Evolutionary conservation across 2,329 filamentous ascomycete species (phyloP), one percentile per base, ranked within the genome.

Genomic region (Bipolaris zeicola): DNA sequence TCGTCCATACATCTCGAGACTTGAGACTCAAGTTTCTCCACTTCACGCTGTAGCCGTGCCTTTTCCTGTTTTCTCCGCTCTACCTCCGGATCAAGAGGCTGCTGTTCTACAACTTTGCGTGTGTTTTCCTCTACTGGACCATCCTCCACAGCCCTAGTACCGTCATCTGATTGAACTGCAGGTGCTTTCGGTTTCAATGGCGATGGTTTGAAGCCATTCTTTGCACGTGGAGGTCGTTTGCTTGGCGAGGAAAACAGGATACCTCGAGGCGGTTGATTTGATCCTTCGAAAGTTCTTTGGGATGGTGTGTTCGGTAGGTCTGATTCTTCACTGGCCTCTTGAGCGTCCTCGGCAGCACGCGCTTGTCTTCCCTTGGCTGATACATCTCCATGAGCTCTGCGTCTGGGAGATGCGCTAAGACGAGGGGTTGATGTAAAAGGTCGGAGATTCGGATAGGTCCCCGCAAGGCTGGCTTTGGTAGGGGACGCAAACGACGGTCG

Each of bases 381-480:
- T 16, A 55, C 31, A 22, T 62, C 60, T 5, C 60, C 55, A 18
- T 58, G 65, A 43, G 44, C 57, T 24, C 24, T 37, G 38, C 54
- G 54, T 24, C 22, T 47, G 11, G 54, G 50, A 24, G 54, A 57
- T 44, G 37, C 50, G 3, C 31, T 48, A 13, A 57, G 43, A 36
- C 51, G 62, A 6, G 63, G 62, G n/a, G 60, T 57, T 5, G 62
- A 62, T n/a, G 57, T 54, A 5, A 61, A 59, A 14, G 64, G 62
- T 13, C 72, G 51, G 1, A 76, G 61, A 36, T 65, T 68, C 3
- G 75, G 75, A 52, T 78, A 75, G 59, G 70, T 75, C 51, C 75
- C 74, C 55, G 75, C 65, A 24, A 77, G 69, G 50, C 72, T 77
- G 20, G 76, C 71, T 67, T 75, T 77, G 2, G 75, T 78, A 14